Evolutionary conservation across 345 rosid species (phyloP), one percentile per base, ranked within the genome.

Genomic region (Murraya koenigii): DNA sequence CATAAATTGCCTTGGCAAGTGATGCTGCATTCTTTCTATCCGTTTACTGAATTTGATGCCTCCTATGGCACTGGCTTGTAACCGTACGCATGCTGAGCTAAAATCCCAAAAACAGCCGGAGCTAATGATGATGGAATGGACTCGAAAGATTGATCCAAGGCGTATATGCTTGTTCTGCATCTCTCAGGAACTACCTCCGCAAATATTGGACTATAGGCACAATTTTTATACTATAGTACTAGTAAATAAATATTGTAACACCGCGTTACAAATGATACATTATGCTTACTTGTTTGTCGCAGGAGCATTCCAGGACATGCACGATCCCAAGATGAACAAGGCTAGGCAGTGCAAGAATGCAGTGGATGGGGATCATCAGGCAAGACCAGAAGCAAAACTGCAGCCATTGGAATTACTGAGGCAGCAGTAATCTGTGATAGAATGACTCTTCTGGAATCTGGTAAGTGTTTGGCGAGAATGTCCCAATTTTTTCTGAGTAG

Each of bases 111-210:
- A n/a, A n/a, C n/a, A n/a, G n/a, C n/a, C n/a, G 97, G 97, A 79
- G 98, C 95, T 80, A 94, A 94, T 1, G 93, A 90, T 64, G 98
- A 85, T 56, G 91, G 85, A 35, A 93, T 64, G 2, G 97, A 86
- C 86, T 93, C 97, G 35, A 94, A 90, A 4, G 95, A 90, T 59
- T 87, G 72, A 69, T 90, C 98, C 86, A 93, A 60, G 0, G 97
- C 95, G 64, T 90, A 93, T 47, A 94, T 87, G 39, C 92, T 94
- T 20, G 96, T 92, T 61, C 94, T 84, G 35, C 94, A 87, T 78
- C 80, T 94, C 86, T 89, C 94, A 3, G 95, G 93, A 23, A 94
- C 97, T 32, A 94, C 91, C 84, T 94, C 98, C 67, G 97, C 97
- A 78, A 91, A 93, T 68, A 93, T 93, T 1, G 98, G 97, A 80